A percentile compares a stretch with the other conserved stretches of the same genome.
These are phyloP conservation scores for Schoenoplectus tabernaemontani DNA, from an alignment of 202 grass and related monocot genomes.

Conservation along the genomic window DNA sequence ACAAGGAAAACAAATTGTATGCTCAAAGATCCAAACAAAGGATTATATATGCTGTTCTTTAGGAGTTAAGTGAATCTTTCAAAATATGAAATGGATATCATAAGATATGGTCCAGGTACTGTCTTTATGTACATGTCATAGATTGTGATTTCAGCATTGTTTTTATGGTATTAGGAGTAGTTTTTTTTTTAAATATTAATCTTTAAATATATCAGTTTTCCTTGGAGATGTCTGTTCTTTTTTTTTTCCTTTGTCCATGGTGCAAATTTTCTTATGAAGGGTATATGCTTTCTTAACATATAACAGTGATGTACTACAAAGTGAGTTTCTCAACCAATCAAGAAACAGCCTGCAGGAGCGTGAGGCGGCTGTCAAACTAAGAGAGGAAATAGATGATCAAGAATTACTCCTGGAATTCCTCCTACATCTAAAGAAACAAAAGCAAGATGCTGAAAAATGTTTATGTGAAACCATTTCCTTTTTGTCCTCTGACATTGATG, in stretches of 20 bases:
- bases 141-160: background rate
- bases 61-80: too few species aligned
- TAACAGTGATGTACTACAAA: slow-evolving; percentile 79
- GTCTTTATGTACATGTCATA: background rate
- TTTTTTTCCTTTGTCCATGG: background rate
- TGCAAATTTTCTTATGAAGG: background rate
- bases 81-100: background rate
- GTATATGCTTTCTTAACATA: slow-evolving; percentile 3
- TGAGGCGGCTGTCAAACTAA: slow-evolving; percentile 64
- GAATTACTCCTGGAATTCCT: slow-evolving; percentile 84
- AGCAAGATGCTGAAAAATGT: slow-evolving; percentile 57
- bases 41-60: too few species aligned
- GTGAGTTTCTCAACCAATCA: slow-evolving; percentile 79
- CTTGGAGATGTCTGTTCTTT: background rate
- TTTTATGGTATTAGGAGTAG: background rate
- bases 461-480: slow-evolving; percentile 72
- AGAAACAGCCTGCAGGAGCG: slow-evolving; percentile 67
- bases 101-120: background rate
- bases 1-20: too few species aligned
- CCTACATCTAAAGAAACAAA: slow-evolving; percentile 68
- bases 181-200: background rate
- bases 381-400: slow-evolving; percentile 88
- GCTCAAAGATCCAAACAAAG: too few species aligned
- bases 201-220: too few species aligned
- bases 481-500: slow-evolving; percentile 82